phyloP scores from a whole-genome alignment of 2,329 filamentous ascomycete species.

The Arthrobotrys entomopaga region DNA sequence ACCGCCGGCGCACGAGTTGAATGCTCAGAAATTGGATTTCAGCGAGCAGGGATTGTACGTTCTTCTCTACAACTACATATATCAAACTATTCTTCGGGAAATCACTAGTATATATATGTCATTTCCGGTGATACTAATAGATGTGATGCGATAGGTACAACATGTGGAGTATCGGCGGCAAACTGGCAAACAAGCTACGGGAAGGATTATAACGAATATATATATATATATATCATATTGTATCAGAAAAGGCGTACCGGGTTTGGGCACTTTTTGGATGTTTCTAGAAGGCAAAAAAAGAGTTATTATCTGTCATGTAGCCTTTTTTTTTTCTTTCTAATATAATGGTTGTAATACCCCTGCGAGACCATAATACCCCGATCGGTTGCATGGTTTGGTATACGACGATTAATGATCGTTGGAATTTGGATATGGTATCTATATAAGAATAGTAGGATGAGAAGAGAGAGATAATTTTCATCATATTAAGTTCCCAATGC shows the following conservation, averaged over 20 bases:
- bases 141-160: slow-evolving; percentile 30
- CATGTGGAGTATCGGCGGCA: slow-evolving; percentile 46
- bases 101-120: background rate
- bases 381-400: background rate
- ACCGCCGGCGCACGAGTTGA: slow-evolving; percentile 81
- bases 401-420: background rate
- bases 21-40: slow-evolving; percentile 51
- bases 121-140: slow-evolving; percentile 1
- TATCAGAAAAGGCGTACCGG: background rate
- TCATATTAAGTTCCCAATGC: background rate
- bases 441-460: background rate
- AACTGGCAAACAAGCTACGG: slow-evolving; percentile 48
- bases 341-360: slow-evolving; percentile 35
- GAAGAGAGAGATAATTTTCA: background rate
- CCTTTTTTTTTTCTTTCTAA: slow-evolving; percentile 15
- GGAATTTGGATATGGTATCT: background rate
- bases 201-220: slow-evolving; percentile 34
- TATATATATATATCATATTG: background rate
- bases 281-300: no score
- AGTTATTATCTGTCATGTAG: slow-evolving; percentile 26
- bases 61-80: background rate
- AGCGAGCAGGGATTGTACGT: slow-evolving; percentile 54
- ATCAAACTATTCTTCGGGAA: background rate
- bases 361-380: background rate
- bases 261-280: background rate